Evolutionary conservation across 345 rosid genomes (phyloP).

Genomic region (Syzygium grande): DNA sequence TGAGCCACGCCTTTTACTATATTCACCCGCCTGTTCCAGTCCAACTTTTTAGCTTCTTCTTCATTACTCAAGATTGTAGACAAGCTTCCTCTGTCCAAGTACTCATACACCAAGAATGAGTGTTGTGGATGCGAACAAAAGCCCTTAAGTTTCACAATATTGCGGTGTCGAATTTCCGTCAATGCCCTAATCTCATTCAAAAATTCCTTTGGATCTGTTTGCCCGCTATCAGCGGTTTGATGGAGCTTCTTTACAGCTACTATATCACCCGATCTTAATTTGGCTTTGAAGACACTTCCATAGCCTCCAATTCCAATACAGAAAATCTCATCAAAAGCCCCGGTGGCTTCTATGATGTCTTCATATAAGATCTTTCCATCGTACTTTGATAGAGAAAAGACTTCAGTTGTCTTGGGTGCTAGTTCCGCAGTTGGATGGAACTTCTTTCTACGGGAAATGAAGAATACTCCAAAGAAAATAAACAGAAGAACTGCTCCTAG

Average conservation of each 20-base stretch:
- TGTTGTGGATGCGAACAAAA: neutral
- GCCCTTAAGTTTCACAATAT: constrained; percentile 3
- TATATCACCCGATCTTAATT: neutral
- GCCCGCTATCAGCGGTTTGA: neutral
- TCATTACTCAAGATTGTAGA: neutral
- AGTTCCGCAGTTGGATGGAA: neutral
- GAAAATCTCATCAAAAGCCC: neutral
- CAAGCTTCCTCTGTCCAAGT: constrained; percentile 7
- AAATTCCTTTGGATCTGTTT: neutral
- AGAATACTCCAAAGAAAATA: neutral
- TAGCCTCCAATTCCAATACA: constrained; percentile 18
- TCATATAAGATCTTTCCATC: constrained; percentile 8
- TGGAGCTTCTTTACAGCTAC: constrained; percentile 29
- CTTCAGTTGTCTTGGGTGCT: neutral
- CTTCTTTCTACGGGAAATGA: neutral
- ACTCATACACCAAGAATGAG: constrained; percentile 10
- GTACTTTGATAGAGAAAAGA: neutral
- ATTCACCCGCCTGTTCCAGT: constrained; percentile 7
- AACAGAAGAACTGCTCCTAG: neutral
- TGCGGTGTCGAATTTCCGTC: constrained; percentile 6
- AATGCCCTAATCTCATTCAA: constrained; percentile 6
- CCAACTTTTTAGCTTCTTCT: neutral
- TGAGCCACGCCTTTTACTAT: constrained; percentile 10
- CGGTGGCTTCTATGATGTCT: constrained; percentile 13
- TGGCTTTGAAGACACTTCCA: constrained; percentile 21